Conservation (phyloP, 768 basidiomycete genomes). For the Pholiota microspora region DNA sequence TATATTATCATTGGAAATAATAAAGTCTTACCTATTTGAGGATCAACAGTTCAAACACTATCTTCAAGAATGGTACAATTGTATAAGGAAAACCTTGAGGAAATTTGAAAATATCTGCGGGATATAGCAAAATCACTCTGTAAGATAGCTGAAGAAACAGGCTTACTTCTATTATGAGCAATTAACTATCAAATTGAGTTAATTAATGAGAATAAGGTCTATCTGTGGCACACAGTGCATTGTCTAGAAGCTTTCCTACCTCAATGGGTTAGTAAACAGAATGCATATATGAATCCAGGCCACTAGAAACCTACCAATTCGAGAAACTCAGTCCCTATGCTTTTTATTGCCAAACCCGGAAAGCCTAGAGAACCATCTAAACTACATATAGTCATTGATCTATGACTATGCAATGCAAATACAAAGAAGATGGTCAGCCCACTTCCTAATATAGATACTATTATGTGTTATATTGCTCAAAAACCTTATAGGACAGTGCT, state of each 20-base stretch:
- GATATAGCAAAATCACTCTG: constrained; percentile 17
- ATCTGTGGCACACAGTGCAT: constrained; percentile 30
- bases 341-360: constrained; percentile 31
- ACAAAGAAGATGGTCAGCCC: constrained; percentile 34
- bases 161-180: constrained; percentile 32
- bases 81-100: constrained; percentile 12
- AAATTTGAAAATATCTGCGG: constrained; percentile 22
- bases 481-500: constrained; percentile 29
- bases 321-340: constrained; percentile 33
- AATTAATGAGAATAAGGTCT: constrained; percentile 29
- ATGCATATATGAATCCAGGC: constrained; percentile 25
- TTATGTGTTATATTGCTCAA: constrained; percentile 29
- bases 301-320: constrained; percentile 29
- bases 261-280: constrained; percentile 29
- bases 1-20: constrained; percentile 24
- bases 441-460: constrained; percentile 38
- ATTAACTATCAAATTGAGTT: constrained; percentile 43
- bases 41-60: not conserved
- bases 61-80: constrained; percentile 14
- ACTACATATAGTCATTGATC: constrained; percentile 33
- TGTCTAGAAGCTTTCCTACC: constrained; percentile 36
- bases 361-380: constrained; percentile 11
- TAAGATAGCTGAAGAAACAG: constrained; percentile 23
- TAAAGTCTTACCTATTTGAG: constrained; percentile 18
- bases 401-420: constrained; percentile 35